Evolutionary conservation across 2,329 filamentous ascomycete genomes (phyloP).

Genomic region (Arthroderma sp.): DNA sequence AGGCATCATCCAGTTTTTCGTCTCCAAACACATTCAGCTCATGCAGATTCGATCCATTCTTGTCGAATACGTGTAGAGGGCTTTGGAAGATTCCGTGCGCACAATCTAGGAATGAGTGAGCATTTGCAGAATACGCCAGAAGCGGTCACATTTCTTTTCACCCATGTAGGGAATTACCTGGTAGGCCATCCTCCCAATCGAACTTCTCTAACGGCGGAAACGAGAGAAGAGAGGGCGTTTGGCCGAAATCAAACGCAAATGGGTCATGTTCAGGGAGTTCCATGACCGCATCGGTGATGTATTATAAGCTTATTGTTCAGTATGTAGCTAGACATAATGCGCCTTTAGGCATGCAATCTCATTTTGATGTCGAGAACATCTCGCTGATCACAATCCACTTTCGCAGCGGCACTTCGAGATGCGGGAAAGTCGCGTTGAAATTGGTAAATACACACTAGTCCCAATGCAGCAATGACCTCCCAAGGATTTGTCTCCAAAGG

Average conservation of each 20-base stretch:
- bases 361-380: too few species aligned
- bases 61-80: conserved; percentile 12
- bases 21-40: conserved; percentile 22
- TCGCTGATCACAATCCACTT: too few species aligned
- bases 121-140: background rate
- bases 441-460: too few species aligned
- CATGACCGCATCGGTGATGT: conserved; percentile 6
- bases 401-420: too few species aligned
- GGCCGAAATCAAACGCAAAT: conserved; percentile 23
- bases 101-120: conserved; percentile 12
- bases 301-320: too few species aligned
- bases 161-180: conserved; percentile 16
- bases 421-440: too few species aligned
- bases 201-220: conserved; percentile 24
- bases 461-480: too few species aligned
- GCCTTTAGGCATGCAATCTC: too few species aligned
- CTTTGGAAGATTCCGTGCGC: conserved; percentile 16
- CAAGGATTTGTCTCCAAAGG: too few species aligned
- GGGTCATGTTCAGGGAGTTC: conserved; percentile 8
- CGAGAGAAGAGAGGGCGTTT: conserved; percentile 27
- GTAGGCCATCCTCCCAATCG: conserved; percentile 22
- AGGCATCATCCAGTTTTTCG: conserved; percentile 14
- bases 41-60: conserved; percentile 18
- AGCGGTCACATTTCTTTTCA: too few species aligned
- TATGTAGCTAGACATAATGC: too few species aligned